Conservation (phyloP, 495 filamentous ascomycete genomes). For the Evansstolkia leycettana region DNA sequence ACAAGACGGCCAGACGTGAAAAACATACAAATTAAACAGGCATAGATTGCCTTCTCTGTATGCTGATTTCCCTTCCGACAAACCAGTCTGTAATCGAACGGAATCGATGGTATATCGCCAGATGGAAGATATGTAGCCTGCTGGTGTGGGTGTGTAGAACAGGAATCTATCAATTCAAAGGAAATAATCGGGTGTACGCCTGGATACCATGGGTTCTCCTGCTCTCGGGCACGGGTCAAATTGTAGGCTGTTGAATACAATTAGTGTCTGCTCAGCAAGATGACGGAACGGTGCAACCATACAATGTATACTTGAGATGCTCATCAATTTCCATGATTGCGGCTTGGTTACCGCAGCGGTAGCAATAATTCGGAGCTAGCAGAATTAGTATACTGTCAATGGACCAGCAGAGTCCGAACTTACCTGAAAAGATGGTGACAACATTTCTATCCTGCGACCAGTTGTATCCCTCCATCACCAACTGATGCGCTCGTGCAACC, state of each 20-base stretch:
- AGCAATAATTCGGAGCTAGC: slow-evolving; percentile 91
- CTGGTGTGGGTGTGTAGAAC: no score
- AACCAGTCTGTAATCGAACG: no score
- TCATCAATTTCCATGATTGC: slow-evolving; percentile 99
- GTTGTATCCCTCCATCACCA: slow-evolving; percentile 98
- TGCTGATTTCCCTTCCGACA: slow-evolving; percentile 4
- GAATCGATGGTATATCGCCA: slow-evolving; percentile 5
- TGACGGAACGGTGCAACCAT: slow-evolving; percentile 28
- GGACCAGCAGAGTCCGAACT: slow-evolving; percentile 9
- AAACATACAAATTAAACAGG: slow-evolving; percentile 29
- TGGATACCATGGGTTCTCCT: slow-evolving; percentile 96
- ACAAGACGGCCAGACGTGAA: slow-evolving; percentile 26
- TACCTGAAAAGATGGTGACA: slow-evolving; percentile 97
- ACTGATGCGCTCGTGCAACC: slow-evolving; percentile 85
- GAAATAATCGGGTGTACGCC: slow-evolving; percentile 96
- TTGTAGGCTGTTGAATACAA: slow-evolving; percentile 59
- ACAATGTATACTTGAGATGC: slow-evolving; percentile 99
- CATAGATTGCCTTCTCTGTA: slow-evolving; percentile 17
- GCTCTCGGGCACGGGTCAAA: slow-evolving; percentile 97
- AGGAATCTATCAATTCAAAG: slow-evolving; percentile 49
- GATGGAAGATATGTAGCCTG: not conserved
- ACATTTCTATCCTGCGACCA: slow-evolving; percentile 96
- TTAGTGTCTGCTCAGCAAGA: slow-evolving; percentile 7
- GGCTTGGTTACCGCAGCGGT: slow-evolving; percentile 96
- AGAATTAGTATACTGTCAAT: not conserved